Base-by-base conservation (phyloP, 2,329 filamentous ascomycete genomes). In the Niveomyces coronatus region DNA sequence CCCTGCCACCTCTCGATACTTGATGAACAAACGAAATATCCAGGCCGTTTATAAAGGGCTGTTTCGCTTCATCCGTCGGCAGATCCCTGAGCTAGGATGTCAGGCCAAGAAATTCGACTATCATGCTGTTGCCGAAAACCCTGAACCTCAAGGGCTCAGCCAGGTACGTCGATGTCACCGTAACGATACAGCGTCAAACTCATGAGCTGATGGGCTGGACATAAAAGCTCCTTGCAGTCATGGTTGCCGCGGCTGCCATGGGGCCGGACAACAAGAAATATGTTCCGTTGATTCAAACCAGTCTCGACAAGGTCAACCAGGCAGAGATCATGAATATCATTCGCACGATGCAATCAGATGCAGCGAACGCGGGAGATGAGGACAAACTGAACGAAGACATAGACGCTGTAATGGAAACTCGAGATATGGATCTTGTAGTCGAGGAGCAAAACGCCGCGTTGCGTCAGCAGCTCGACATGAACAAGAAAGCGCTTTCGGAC, bases 211-310 rank as follows among this genome's bases (percentile, higher is more conserved):
- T 39, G 10, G 11, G 4, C 16, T 23, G 29, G 46, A 59, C 58
- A 31, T 58, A 64, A 40, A 63, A 80, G 63, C 63, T 82, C 35
- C 62, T 82, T 29, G 74, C 75, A 42, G 64, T 82, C 39, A 68
- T 82, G 52, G 63, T 82, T 16, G 70, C 56, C 11, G 60, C 78
- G n/a, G 74, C 74, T 18, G 70, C 78, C 45, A 68, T 71, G 51
- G 76, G 76, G 10, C 68, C 73, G 18, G 69, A 74, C 38, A 68
- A 68, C 40, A 63, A 65, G 23, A 61, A 61, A 49, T 78, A 76
- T 50, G 65, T 81, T 31, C 55, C 54, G 7, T 55, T 57, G 16
- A 65, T 73, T 27, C 59, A 61, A 41, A 52, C 54, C 34, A 52
- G 51, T 23, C 53, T 70, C 19, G 65, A 69, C 44, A 54, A 55